Percentiles rank a stretch among this genome's conserved stretches.
phyloP scores from a whole-genome alignment of 164 flowering plant genomes.

The Amborella trichopoda region DNA sequence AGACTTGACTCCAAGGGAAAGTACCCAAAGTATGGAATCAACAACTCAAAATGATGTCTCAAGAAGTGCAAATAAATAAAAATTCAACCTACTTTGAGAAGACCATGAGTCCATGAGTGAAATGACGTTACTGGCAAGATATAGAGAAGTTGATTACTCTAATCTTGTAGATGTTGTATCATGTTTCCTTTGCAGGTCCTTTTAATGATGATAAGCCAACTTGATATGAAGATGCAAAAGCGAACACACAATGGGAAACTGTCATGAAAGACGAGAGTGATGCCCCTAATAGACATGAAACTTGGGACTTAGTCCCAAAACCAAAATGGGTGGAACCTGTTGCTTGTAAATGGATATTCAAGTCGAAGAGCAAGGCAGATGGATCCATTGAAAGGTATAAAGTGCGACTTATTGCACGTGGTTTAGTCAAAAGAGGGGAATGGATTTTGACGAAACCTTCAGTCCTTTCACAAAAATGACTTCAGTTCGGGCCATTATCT shows the following conservation, averaged over 20 bases:
- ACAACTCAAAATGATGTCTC: too few species aligned
- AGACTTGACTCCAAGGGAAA: too few species aligned
- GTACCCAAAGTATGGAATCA: too few species aligned
- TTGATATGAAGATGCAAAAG: conserved; percentile 11
- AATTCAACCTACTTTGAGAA: too few species aligned
- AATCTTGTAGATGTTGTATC: too few species aligned
- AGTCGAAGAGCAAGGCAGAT: conserved; percentile 6
- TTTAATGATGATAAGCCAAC: conserved; percentile 10
- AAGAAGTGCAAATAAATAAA: too few species aligned
- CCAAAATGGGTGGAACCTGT: conserved; percentile 6
- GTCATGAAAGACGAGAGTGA: conserved; percentile 11
- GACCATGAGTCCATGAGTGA: too few species aligned
- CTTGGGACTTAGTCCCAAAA: conserved; percentile 13
- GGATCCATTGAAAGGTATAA: conserved; percentile 10
- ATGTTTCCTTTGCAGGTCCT: too few species aligned
- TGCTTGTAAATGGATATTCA: conserved; percentile 12
- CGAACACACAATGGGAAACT: conserved; percentile 6
- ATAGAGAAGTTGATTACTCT: too few species aligned
- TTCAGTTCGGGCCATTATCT: conserved; percentile 3
- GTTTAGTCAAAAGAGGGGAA: conserved; percentile 12
- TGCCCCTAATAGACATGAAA: conserved; percentile 10
- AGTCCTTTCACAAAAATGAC: conserved; percentile 8
- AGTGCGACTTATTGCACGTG: conserved; percentile 11
- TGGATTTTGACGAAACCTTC: conserved; percentile 15
- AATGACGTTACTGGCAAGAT: too few species aligned